Percentiles rank a stretch among this genome's conserved stretches.
These are phyloP conservation scores for Phyllosticta capitalensis DNA, from an alignment of 2,329 filamentous ascomycete species.

Conservation along the genomic window DNA sequence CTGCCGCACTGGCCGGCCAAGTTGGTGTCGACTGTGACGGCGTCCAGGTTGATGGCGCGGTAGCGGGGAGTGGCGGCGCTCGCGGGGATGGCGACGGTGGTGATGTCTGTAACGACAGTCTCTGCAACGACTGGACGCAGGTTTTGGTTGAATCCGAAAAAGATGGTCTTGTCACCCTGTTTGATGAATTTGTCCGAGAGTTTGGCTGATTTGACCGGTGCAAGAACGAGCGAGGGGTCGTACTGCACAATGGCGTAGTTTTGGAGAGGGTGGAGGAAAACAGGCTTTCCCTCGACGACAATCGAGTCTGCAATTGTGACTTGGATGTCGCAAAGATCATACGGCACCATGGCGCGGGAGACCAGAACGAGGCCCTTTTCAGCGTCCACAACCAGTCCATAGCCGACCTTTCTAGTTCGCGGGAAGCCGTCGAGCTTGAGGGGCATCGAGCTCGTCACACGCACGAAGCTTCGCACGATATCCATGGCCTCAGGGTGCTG, in stretches of 20 bases:
- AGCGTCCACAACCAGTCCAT: conserved; percentile 94
- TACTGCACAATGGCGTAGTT: conserved; percentile 97
- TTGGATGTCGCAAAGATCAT: conserved; percentile 92
- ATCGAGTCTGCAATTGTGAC: conserved; percentile 96
- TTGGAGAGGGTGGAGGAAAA: conserved; percentile 92
- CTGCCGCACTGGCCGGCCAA: conserved; percentile 82
- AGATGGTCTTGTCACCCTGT: conserved; percentile 89
- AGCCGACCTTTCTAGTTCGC: conserved; percentile 85
- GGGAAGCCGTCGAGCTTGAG: conserved; percentile 97
- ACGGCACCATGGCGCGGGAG: conserved; percentile 87
- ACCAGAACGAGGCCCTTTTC: conserved; percentile 92
- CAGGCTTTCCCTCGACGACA: conserved; percentile 83
- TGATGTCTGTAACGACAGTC: conserved; percentile 93
- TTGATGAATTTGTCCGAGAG: conserved; percentile 75
- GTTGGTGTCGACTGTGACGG: conserved; percentile 85
- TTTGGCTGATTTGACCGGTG: conserved; percentile 80
- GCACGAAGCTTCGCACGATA: conserved; percentile 88
- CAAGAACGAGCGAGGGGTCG: conserved; percentile 84
- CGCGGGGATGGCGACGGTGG: conserved; percentile 89
- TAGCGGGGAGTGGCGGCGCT: conserved; percentile 88
- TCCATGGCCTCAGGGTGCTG: conserved; percentile 85
- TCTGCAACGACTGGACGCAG: conserved; percentile 87
- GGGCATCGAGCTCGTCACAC: conserved; percentile 86
- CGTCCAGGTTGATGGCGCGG: conserved; percentile 83
- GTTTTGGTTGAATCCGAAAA: conserved; percentile 97